Evolutionary conservation across 352 stramenopile species (phyloP), one percentile per base, ranked within the genome.

Genomic region (Phytophthora capsici): DNA sequence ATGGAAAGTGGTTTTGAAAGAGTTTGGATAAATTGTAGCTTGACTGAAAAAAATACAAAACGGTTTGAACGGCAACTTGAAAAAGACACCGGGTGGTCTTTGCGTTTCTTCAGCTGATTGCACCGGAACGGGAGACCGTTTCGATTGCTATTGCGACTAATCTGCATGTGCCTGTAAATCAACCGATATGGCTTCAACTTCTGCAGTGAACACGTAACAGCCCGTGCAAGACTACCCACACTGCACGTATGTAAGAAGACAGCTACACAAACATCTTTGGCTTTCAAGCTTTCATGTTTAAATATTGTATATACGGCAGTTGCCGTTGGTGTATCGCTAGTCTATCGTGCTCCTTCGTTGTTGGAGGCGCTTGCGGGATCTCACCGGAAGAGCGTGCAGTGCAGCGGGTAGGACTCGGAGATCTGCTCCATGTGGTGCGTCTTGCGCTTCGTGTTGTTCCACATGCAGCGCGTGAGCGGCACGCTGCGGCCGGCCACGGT

Each of bases 351-450:
- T 45, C 36, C 44, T 22, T 37, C 25, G 19, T 41, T 23, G 46
- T 23, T 43, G 26, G 46, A 14, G 28, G 22, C 44, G 25, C 37
- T 53, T 28, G 32, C 32, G 7, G 25, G 20, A 32, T 64, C 49
- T 79, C 58, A 76, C 61, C 66, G 71, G 59, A 65, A 73, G 48
- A 63, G 62, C 30, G 54, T 76, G 68, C 66, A 73, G 56, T 69
- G 68, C 53, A 79, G 58, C 55, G 71, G 59, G 47, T 78, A 77
- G 16, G 65, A 77, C 59, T 86, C 77, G 53, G 74, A 63, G 57
- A 86, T 80, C 68, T 80, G 77, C 56, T 83, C 71, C 63, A 85
- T 73, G 69, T 79, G 71, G 41, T 74, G 66, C 30, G 57, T 49
- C 38, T 73, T 73, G 49, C 66, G 63, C 74, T 84, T 83, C 56